A percentile compares a stretch with the other conserved stretches of the same genome.
phyloP scores from a whole-genome alignment of 371 early-diverging fungal species.

The Lichtheimia hyalospora region DNA sequence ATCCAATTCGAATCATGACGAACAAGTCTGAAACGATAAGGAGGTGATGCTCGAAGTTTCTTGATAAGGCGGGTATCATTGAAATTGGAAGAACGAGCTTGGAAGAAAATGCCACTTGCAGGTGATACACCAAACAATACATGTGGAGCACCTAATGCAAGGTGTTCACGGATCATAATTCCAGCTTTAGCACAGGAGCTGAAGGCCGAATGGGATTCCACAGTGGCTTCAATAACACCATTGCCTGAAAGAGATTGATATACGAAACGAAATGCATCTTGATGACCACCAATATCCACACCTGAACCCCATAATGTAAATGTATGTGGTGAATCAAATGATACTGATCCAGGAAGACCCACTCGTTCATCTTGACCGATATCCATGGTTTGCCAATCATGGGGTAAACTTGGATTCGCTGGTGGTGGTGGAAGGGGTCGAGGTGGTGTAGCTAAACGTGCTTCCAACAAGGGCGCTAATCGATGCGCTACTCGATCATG shows the following conservation, averaged over 20 bases:
- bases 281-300: constrained; percentile 28
- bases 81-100: constrained; percentile 26
- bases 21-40: constrained; percentile 35
- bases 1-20: constrained; percentile 19
- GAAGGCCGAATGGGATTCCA: constrained; percentile 45
- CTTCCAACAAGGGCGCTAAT: constrained; percentile 30
- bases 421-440: constrained; percentile 40
- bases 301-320: constrained; percentile 53
- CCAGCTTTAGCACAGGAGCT: constrained; percentile 49
- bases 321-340: constrained; percentile 38
- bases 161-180: constrained; percentile 48
- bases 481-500: constrained; percentile 35
- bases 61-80: constrained; percentile 28
- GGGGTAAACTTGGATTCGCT: constrained; percentile 43
- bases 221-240: constrained; percentile 28
- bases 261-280: constrained; percentile 45
- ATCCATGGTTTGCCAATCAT: constrained; percentile 50
- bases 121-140: constrained; percentile 45
- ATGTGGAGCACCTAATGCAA: constrained; percentile 36
- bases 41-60: constrained; percentile 34
- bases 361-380: constrained; percentile 35
- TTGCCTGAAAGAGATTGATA: constrained; percentile 31
- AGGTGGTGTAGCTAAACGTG: constrained; percentile 28
- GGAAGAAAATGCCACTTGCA: constrained; percentile 40
- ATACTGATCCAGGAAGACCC: constrained; percentile 44